Conservation (phyloP, 2,329 filamentous ascomycete genomes). For the Pezicula neosporulosa region DNA sequence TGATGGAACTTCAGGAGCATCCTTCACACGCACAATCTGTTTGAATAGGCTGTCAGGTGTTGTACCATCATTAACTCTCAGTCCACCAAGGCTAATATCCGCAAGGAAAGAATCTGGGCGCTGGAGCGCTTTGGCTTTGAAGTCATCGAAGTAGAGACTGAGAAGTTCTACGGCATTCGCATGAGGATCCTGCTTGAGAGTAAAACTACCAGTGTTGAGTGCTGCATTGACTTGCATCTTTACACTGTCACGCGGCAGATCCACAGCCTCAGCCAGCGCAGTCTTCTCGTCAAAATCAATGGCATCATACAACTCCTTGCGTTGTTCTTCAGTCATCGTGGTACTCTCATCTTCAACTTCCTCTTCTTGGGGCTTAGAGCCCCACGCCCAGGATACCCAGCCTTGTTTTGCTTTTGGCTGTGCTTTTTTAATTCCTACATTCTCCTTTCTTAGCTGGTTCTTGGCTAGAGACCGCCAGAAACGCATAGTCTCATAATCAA, state of each 20-base stretch:
- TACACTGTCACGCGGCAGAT: slow-evolving; percentile 84
- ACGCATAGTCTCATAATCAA: slow-evolving; percentile 89
- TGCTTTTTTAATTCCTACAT: slow-evolving; percentile 79
- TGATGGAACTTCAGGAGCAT: slow-evolving; percentile 58
- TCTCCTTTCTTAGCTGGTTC: slow-evolving; percentile 93
- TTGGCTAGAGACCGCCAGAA: slow-evolving; percentile 96
- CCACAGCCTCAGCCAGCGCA: slow-evolving; percentile 80
- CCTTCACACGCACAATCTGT: slow-evolving; percentile 94
- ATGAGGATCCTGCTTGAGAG: slow-evolving; percentile 80
- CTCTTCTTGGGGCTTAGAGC: slow-evolving; percentile 58
- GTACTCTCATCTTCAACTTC: slow-evolving; percentile 70
- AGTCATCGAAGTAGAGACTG: slow-evolving; percentile 89
- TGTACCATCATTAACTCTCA: slow-evolving; percentile 94
- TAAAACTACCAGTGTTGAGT: slow-evolving; percentile 95
- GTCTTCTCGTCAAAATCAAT: slow-evolving; percentile 99
- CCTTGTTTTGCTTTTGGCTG: slow-evolving; percentile 65
- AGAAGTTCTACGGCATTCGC: slow-evolving; percentile 77
- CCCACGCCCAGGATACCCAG: slow-evolving; percentile 93
- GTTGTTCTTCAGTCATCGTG: slow-evolving; percentile 90
- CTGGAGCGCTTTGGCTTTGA: slow-evolving; percentile 85
- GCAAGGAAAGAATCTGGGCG: slow-evolving; percentile 87
- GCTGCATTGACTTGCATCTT: slow-evolving; percentile 92
- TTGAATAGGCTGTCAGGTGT: slow-evolving; percentile 88
- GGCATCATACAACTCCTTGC: slow-evolving; percentile 92
- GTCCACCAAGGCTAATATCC: slow-evolving; percentile 84